phyloP scores from a whole-genome alignment of 2,329 filamentous ascomycete species.

The Malbranchea zuffiana region DNA sequence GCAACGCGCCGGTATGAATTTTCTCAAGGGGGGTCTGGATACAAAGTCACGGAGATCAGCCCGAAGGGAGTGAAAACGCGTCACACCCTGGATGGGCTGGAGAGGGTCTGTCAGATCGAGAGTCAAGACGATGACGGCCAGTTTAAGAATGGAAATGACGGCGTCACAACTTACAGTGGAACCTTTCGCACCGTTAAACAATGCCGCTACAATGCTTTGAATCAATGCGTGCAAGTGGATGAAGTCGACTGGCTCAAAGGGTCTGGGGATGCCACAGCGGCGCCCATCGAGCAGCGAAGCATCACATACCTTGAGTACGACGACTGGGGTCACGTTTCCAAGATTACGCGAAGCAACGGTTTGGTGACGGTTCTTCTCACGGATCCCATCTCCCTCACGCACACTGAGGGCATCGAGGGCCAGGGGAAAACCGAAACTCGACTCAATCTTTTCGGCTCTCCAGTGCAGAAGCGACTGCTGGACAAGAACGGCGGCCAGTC shows the following conservation, averaged over 20 bases:
- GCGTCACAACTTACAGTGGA: neutral
- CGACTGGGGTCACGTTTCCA: slow-evolving; percentile 13
- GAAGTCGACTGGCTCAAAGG: slow-evolving; percentile 6
- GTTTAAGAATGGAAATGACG: neutral
- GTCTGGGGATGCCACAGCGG: neutral
- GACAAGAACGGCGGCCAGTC: neutral
- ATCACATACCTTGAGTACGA: slow-evolving; percentile 1
- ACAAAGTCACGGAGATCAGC: neutral
- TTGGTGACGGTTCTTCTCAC: neutral
- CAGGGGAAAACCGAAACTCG: slow-evolving; percentile 8
- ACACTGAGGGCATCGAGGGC: slow-evolving; percentile 9
- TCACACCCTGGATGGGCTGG: slow-evolving; percentile 1
- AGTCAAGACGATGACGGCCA: slow-evolving; percentile 2
- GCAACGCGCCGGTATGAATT: slow-evolving; percentile 3
- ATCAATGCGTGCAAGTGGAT: neutral
- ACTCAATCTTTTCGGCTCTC: neutral
- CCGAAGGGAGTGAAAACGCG: slow-evolving; percentile 5
- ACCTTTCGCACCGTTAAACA: slow-evolving; percentile 12
- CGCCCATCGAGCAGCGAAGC: neutral
- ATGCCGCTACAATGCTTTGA: neutral
- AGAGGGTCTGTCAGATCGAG: slow-evolving; percentile 7
- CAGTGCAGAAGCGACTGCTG: neutral
- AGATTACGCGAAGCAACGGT: slow-evolving; percentile 16
- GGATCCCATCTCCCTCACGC: slow-evolving; percentile 11
- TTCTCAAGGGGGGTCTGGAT: neutral